Evolutionary conservation across 768 basidiomycete species (phyloP).

Genomic region (Fistulinella prunicolor): DNA sequence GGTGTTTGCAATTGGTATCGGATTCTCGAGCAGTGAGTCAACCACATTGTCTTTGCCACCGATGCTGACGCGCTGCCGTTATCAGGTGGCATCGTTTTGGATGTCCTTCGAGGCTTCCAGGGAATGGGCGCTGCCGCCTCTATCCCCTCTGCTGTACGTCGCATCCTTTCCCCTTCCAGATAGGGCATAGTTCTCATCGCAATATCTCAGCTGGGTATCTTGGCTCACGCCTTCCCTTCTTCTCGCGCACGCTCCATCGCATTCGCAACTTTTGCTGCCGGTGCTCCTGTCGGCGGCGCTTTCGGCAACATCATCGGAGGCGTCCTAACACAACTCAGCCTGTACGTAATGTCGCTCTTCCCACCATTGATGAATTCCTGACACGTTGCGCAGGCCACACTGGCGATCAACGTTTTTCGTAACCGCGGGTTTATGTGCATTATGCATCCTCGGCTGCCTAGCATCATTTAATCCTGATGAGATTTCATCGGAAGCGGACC

Average conservation of each 20-base stretch:
- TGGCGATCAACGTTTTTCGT: conserved; percentile 74
- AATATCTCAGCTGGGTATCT: conserved; percentile 66
- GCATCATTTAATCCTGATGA: conserved; percentile 62
- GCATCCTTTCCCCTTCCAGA: background rate
- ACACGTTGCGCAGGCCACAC: conserved; percentile 27
- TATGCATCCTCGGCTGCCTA: conserved; percentile 51
- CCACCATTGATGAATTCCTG: background rate
- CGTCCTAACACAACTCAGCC: conserved; percentile 55
- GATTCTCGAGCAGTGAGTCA: conserved; percentile 53
- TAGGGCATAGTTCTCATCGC: background rate
- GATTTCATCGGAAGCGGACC: conserved; percentile 36
- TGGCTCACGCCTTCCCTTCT: conserved; percentile 74
- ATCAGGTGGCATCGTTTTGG: conserved; percentile 56
- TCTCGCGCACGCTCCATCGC: conserved; percentile 68
- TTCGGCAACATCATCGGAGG: conserved; percentile 72
- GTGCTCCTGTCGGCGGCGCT: conserved; percentile 77
- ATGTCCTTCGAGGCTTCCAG: conserved; percentile 72
- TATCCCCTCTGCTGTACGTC: conserved; percentile 66
- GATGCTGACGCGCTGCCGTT: background rate
- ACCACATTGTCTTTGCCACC: background rate
- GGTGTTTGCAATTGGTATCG: conserved; percentile 61
- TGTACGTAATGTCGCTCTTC: conserved; percentile 24
- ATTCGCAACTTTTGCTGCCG: conserved; percentile 82
- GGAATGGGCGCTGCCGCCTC: conserved; percentile 78
- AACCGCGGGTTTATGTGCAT: conserved; percentile 51